Evolutionary conservation across 495 filamentous ascomycete genomes (phyloP).

Genomic region (Lophiotrema nucula): DNA sequence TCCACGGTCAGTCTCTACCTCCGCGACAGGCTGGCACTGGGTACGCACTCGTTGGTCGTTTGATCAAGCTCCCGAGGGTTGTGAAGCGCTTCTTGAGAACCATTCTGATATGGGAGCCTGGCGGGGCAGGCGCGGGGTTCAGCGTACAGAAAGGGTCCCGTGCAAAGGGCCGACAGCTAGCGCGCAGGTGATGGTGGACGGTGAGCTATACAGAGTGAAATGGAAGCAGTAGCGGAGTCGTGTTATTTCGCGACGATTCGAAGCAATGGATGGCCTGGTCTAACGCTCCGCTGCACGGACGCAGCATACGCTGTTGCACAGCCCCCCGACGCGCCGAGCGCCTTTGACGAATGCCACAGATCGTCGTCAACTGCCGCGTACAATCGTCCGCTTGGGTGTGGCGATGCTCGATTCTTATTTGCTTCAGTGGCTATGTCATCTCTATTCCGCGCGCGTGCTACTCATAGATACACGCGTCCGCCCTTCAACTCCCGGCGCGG

Average conservation of each 20-base stretch:
- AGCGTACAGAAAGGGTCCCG: not conserved
- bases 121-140: not conserved
- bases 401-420: slow-evolving; percentile 10
- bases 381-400: slow-evolving; percentile 8
- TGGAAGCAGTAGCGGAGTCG: too few species aligned
- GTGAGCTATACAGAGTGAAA: too few species aligned
- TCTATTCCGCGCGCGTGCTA: too few species aligned
- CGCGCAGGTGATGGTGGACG: not conserved
- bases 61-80: slow-evolving; percentile 24
- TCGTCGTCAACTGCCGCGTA: slow-evolving; percentile 22
- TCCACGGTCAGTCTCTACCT: slow-evolving; percentile 1
- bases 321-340: not conserved
- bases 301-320: not conserved
- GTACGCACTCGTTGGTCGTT: slow-evolving; percentile 13
- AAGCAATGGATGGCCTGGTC: not conserved
- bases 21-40: not conserved
- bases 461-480: too few species aligned
- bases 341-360: not conserved
- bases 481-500: too few species aligned
- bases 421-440: too few species aligned
- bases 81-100: slow-evolving; percentile 33
- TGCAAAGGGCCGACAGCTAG: not conserved
- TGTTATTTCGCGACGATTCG: not conserved
- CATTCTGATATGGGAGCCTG: slow-evolving; percentile 27
- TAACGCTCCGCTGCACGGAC: slow-evolving; percentile 1